Evolutionary conservation across 768 basidiomycete species (phyloP), one percentile per base, ranked within the genome.

Genomic region (Lactarius vividus): DNA sequence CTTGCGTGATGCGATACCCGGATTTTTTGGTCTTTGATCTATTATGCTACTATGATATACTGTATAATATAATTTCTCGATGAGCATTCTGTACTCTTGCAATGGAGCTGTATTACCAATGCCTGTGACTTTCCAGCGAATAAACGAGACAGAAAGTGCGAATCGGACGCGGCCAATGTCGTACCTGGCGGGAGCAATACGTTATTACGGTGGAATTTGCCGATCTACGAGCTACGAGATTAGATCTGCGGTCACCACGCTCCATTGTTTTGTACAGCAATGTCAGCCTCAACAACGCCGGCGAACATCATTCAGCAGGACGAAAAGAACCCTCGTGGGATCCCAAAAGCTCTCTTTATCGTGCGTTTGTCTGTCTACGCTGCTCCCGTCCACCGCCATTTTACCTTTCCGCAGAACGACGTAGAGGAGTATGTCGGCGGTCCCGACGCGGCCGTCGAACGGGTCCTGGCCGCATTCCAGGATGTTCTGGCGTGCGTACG

Each of bases 311-410:
- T 72, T 71, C 46, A 67, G 33, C 64, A 69, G 26, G 68, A 63
- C 1, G 76, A 86, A 76, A 87, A 86, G 73, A 98, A 96, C 70
- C 88, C 94, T 0, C 81, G 96, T 60, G 96, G 96, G 5, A 98
- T 98, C 59, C 96, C 96, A 28, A 89, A 90, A 76, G 96, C 96
- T 4, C 92, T 93, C 0, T 99, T 99, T 73, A 89, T 98, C 61
- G 96, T 96, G 69, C 70, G 88, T n/a, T 35, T 9, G 53, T 20
- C 40, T 2, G 49, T 35, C 5, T 35, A 13, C 57, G 29, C n/a
- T 20, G 7, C 39, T 54, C 35, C 35, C 11, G 18, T 54, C 28
- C 26, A 16, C 0, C 33, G 4, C 2, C 3, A 6, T 29, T 1
- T 58, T 9, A 44, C 44, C 58, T 28, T 53, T 3, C 18, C 26